phyloP scores from a whole-genome alignment of 2,329 filamentous ascomycete genomes.

The Paramyrothecium roridum region DNA sequence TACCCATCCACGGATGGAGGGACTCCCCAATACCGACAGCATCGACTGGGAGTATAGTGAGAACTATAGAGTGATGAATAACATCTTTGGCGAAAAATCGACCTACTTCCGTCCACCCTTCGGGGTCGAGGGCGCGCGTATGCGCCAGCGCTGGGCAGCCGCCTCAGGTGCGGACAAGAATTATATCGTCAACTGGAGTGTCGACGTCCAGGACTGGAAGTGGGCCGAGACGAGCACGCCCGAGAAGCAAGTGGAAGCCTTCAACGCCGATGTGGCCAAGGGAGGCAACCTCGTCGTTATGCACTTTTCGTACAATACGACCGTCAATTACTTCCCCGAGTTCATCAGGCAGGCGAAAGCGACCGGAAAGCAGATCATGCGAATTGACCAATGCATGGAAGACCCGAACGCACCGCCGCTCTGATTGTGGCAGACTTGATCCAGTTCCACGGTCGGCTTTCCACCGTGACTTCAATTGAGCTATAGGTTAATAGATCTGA shows the following conservation, averaged over 20 bases:
- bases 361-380: slow-evolving; percentile 62
- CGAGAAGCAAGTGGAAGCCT: slow-evolving; percentile 64
- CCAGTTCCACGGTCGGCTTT: no score
- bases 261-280: slow-evolving; percentile 58
- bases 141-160: slow-evolving; percentile 58
- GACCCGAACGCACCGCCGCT: slow-evolving; percentile 54
- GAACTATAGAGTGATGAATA: slow-evolving; percentile 46
- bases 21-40: slow-evolving; percentile 44
- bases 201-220: slow-evolving; percentile 70
- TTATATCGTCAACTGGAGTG: slow-evolving; percentile 64
- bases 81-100: slow-evolving; percentile 30
- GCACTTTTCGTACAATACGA: slow-evolving; percentile 65
- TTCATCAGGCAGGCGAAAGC: slow-evolving; percentile 64
- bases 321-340: slow-evolving; percentile 60
- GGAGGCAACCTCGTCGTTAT: slow-evolving; percentile 65
- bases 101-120: slow-evolving; percentile 68
- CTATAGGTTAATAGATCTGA: no score
- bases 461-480: no score
- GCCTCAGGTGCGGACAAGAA: slow-evolving; percentile 47
- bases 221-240: slow-evolving; percentile 62
- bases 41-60: slow-evolving; percentile 63
- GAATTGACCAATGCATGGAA: slow-evolving; percentile 64
- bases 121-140: slow-evolving; percentile 64
- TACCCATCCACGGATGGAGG: slow-evolving; percentile 67
- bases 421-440: slow-evolving; percentile 4